Percentiles rank a stretch among this genome's conserved stretches.
Conservation (phyloP, 2,329 filamentous ascomycete species). For the Fusarium domesticum region DNA sequence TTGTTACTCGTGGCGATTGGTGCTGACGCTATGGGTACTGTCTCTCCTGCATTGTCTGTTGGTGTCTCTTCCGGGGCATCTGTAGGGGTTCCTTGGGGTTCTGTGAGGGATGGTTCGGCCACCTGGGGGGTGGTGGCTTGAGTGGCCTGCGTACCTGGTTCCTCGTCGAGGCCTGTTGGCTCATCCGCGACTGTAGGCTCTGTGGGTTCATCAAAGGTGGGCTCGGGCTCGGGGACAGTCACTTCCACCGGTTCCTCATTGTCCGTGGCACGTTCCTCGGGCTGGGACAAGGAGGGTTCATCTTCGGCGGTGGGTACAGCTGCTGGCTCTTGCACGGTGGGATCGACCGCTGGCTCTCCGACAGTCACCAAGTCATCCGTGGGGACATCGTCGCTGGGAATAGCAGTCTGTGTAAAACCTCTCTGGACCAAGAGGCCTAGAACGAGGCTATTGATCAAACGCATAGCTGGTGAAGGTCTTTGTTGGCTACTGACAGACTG, state of each 20-base stretch:
- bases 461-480: slow-evolving; percentile 1
- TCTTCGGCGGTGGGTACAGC: not conserved
- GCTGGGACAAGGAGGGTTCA: no score
- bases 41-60: not conserved
- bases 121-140: not conserved
- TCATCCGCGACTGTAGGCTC: not conserved
- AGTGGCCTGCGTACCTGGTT: not conserved
- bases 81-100: not conserved
- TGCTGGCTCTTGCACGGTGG: not conserved
- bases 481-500: not conserved
- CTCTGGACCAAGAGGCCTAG: slow-evolving; percentile 1
- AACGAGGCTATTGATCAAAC: slow-evolving; percentile 1
- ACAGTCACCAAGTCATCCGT: not conserved
- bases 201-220: not conserved
- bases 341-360: not conserved
- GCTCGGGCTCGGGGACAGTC: not conserved
- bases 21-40: not conserved
- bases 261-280: no score
- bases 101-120: not conserved
- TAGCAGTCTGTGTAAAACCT: not conserved
- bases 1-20: not conserved
- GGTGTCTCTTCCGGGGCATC: not conserved
- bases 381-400: not conserved
- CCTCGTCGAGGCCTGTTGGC: not conserved
- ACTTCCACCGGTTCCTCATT: not conserved